A percentile compares a stretch with the other conserved stretches of the same genome.
Conservation (phyloP, 1,284 basidiomycete species). For the Ceratobasidium sp. region DNA sequence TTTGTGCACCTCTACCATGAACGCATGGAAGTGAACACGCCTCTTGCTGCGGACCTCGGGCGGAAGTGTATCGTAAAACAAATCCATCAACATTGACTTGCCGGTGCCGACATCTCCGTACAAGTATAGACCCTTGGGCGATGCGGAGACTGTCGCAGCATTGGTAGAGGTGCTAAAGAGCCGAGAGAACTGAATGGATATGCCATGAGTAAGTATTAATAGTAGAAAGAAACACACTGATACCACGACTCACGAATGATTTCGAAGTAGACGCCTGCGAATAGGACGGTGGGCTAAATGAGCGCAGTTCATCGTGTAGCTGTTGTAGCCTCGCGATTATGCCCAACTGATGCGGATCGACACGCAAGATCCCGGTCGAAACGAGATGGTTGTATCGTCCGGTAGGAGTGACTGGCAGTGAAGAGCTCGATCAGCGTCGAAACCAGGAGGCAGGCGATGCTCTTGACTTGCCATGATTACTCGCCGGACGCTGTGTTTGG, state of each 20-base stretch:
- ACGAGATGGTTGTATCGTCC: slow-evolving; percentile 82
- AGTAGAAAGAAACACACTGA: not conserved
- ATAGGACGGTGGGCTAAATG: slow-evolving; percentile 70
- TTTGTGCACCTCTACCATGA: slow-evolving; percentile 99
- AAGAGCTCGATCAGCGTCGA: slow-evolving; percentile 8
- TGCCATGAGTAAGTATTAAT: slow-evolving; percentile 18
- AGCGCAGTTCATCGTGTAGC: slow-evolving; percentile 80
- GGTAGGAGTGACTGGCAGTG: slow-evolving; percentile 61
- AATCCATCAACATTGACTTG: slow-evolving; percentile 99
- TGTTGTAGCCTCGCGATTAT: slow-evolving; percentile 86
- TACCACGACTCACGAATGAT: slow-evolving; percentile 56
- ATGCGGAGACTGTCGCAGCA: slow-evolving; percentile 56
- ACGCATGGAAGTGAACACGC: slow-evolving; percentile 95
- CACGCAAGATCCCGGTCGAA: slow-evolving; percentile 71
- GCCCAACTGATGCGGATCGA: slow-evolving; percentile 84
- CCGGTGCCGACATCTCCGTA: slow-evolving; percentile 98
- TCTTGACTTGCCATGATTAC: slow-evolving; percentile 8
- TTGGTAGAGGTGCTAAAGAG: slow-evolving; percentile 60
- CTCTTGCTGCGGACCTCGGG: slow-evolving; percentile 68
- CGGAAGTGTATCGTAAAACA: slow-evolving; percentile 93
- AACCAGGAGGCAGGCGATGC: slow-evolving; percentile 31
- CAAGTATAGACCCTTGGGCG: slow-evolving; percentile 93
- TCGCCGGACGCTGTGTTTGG: slow-evolving; percentile 24
- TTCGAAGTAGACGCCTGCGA: slow-evolving; percentile 9
- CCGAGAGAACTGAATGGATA: slow-evolving; percentile 66